Evolutionary conservation across 768 basidiomycete species (phyloP).

Genomic region (Cytidiella melzeri): DNA sequence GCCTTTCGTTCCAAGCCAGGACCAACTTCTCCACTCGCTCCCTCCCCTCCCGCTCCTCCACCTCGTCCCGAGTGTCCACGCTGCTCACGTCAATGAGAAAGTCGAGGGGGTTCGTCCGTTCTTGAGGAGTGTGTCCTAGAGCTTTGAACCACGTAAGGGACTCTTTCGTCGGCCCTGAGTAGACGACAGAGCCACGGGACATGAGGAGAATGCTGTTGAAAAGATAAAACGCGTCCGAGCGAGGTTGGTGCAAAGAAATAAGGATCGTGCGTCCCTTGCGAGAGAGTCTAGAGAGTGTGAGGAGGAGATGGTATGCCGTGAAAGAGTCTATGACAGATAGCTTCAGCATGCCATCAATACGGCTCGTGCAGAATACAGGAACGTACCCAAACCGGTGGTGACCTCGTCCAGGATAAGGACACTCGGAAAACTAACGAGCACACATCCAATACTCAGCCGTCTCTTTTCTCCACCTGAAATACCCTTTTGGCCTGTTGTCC

Average conservation of each 20-base stretch:
- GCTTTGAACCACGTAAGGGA: slow-evolving; percentile 32
- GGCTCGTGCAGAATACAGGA: no score
- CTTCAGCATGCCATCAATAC: no score
- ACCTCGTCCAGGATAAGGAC: slow-evolving; percentile 41
- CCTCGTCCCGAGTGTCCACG: slow-evolving; percentile 34
- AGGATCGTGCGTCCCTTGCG: slow-evolving; percentile 33
- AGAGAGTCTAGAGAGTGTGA: slow-evolving; percentile 19
- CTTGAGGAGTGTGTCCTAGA: slow-evolving; percentile 26
- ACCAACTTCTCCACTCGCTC: slow-evolving; percentile 10
- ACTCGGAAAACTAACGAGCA: slow-evolving; percentile 37
- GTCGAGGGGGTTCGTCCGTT: slow-evolving; percentile 39
- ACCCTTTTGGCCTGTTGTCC: slow-evolving; percentile 31
- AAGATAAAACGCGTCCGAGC: slow-evolving; percentile 39
- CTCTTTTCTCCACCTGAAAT: slow-evolving; percentile 40
- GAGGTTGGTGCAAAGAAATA: slow-evolving; percentile 41
- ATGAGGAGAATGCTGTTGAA: slow-evolving; percentile 40
- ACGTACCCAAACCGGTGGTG: slow-evolving; percentile 7
- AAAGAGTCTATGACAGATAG: slow-evolving; percentile 26
- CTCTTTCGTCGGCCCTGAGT: slow-evolving; percentile 28
- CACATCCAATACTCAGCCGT: slow-evolving; percentile 37
- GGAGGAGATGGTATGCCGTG: slow-evolving; percentile 26
- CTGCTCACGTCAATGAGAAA: slow-evolving; percentile 35
- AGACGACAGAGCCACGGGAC: slow-evolving; percentile 36
- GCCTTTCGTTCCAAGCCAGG: slow-evolving; percentile 3
- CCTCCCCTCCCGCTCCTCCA: slow-evolving; percentile 29